Conservation (phyloP, 2,329 filamentous ascomycete species). For the Penicillium hordei region DNA sequence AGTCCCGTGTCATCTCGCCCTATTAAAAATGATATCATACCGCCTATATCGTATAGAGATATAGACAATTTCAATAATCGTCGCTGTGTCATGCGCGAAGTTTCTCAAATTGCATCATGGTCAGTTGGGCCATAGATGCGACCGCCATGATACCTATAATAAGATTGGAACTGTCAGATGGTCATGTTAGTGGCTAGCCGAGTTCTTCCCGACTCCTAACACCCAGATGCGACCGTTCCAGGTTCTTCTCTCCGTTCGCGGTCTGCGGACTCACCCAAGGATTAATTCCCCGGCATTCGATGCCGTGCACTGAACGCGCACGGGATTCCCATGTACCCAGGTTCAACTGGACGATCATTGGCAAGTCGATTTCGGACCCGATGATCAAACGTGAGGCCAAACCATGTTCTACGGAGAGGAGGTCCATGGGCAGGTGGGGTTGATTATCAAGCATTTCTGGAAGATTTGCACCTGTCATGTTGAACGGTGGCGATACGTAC, state of each 20-base stretch:
- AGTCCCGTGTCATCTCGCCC: background rate
- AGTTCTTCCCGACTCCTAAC: background rate
- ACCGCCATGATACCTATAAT: background rate
- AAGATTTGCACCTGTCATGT: conserved; percentile 2
- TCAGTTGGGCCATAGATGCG: background rate
- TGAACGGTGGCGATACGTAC: background rate
- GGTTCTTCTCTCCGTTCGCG: background rate
- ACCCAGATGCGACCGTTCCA: background rate
- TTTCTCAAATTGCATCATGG: background rate
- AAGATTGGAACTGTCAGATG: background rate
- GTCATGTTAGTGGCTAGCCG: background rate
- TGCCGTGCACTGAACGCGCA: background rate
- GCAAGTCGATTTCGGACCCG: conserved; percentile 1
- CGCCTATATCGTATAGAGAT: background rate
- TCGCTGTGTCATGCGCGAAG: background rate
- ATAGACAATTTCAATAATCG: background rate
- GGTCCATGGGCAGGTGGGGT: background rate
- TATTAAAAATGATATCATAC: background rate
- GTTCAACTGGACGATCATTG: background rate
- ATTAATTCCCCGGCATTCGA: background rate
- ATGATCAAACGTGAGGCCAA: background rate
- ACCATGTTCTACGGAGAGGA: background rate
- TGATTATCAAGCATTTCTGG: conserved; percentile 1
- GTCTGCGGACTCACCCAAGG: background rate
- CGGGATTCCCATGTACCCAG: background rate